Evolutionary conservation across 2,329 filamentous ascomycete genomes (phyloP), one percentile per base, ranked within the genome.

Genomic region (Fusarium multiceps): DNA sequence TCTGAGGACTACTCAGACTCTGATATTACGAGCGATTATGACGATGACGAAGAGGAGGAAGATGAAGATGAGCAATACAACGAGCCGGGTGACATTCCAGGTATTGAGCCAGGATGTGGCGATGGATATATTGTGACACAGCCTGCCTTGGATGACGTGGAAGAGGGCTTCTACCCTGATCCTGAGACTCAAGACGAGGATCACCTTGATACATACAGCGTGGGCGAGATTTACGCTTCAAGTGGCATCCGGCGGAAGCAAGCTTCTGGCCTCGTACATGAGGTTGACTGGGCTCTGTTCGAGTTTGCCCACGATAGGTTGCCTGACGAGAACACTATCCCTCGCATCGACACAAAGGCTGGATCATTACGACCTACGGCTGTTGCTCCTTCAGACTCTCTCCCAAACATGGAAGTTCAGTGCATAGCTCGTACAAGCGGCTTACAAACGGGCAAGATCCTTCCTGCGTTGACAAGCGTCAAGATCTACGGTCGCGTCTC

Each of bases 201-300:
- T 62, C 92, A 98, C 71, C 85, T 98, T 1, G 89, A 92, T 46
- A 93, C 90, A 0, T 96, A 92, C 74, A 88, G 89, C 16, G 84
- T 98, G 2, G 95, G 95, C 5, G 89, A 93, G 74, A 85, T 98
- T 6, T 93, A 97, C 75, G 95, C 95, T 1, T 97, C 93, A 0
- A 97, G 94, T 23, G 95, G 95, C 9, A 92, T 98, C 62, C 89
- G 93, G 7, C 89, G 95, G 30, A 90, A 92, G 54, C 87, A 90
- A 56, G 86, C 88, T 63, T 85, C 91, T 65, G 90, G 91, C 7
- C 82, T 97, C 25, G 84, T 93, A 8, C 95, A 98, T 77, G 95
- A 98, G 79, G 94, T 98, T 46, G 95, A 98, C 79, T 98, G 95
- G 95, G 94, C 94, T 0, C 83, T 98, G 4, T 94, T 98, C 73